Base-by-base conservation (phyloP, 2,329 filamentous ascomycete genomes). In the Sclerotinia borealis region DNA sequence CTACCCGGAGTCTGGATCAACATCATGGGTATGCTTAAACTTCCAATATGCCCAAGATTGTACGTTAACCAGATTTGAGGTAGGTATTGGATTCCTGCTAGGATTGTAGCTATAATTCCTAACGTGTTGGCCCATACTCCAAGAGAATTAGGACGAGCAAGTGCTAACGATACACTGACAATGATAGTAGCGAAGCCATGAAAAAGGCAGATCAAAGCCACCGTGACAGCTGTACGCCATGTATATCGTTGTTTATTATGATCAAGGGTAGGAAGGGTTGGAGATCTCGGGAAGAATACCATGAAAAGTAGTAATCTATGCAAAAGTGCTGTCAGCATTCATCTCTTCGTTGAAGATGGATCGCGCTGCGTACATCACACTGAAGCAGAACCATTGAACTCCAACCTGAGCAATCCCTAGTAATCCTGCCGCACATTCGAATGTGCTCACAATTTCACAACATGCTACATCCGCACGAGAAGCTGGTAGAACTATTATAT, bases 21-120 rank as follows among this genome's bases (percentile, higher is more conserved):
- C 93, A 99, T 98, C 89, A 97, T 98, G 5, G 92, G 89, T 63
- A 99, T 95, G 72, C 92, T 96, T 70, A 99, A 79, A 75, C 92
- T 96, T 61, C 92, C 92, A 2, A 96, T 89, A 71, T 93, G 88
- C 74, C 93, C 90, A 64, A 97, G 80, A 59, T 81, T 84, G 77
- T 91, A 96, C 0, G 95, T 99, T 59, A 90, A 97, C 78, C 87
- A 92, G 68, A 99, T 96, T 77, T 99, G 95, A 0, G 95, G 95
- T 19, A 99, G 80, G 76, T 98, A 99, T 77, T 99, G 95, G 27
- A 98, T 83, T 0, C 85, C 89, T 0, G 95, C 91, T 6, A 99
- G 84, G 1, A 85, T 77, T 0, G 91, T 90, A 22, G 91, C 87
- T 74, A 91, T 85, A 64, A 96, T 79, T 1, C 95, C 95, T 13